These are phyloP conservation scores for Bipolaris victoriae DNA, from an alignment of 2,329 filamentous ascomycete species.

Conservation along the genomic window DNA sequence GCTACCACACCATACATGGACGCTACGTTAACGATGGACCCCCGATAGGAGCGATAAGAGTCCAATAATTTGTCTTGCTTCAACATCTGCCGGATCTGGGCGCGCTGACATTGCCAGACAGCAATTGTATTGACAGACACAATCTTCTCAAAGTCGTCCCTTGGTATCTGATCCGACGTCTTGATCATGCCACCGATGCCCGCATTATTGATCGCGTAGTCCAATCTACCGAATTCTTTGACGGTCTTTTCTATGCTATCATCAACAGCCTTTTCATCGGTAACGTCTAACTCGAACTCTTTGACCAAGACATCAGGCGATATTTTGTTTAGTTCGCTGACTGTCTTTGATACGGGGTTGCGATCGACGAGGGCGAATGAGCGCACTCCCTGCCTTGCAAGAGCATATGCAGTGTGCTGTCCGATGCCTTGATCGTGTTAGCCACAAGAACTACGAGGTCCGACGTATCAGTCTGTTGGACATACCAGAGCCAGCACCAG, in stretches of 20 bases:
- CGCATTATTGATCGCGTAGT: slow-evolving; percentile 63
- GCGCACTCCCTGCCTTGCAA: slow-evolving; percentile 57
- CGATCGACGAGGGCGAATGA: slow-evolving; percentile 57
- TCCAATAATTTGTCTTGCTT: slow-evolving; percentile 52
- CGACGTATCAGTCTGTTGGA: background rate
- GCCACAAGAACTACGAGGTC: background rate
- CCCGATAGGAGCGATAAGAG: slow-evolving; percentile 50
- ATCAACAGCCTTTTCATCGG: slow-evolving; percentile 53
- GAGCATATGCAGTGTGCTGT: slow-evolving; percentile 54
- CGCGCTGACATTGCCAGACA: slow-evolving; percentile 63
- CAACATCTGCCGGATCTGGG: slow-evolving; percentile 60
- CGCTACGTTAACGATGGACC: slow-evolving; percentile 62
- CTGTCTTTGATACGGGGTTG: slow-evolving; percentile 45
- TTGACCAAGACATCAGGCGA: slow-evolving; percentile 53
- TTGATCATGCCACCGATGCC: slow-evolving; percentile 55
- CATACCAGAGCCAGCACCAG: slow-evolving; percentile 56
- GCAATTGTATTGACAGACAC: slow-evolving; percentile 62
- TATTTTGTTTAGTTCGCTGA: slow-evolving; percentile 42
- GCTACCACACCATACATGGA: slow-evolving; percentile 60
- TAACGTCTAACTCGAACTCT: slow-evolving; percentile 55
- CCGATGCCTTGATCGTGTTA: slow-evolving; percentile 55
- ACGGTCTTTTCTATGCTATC: slow-evolving; percentile 52
- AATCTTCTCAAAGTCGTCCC: slow-evolving; percentile 59
- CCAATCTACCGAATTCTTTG: slow-evolving; percentile 59
- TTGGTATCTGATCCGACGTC: slow-evolving; percentile 55